Conservation (phyloP, 805 yeast species). For the Starmera pachycereana region DNA sequence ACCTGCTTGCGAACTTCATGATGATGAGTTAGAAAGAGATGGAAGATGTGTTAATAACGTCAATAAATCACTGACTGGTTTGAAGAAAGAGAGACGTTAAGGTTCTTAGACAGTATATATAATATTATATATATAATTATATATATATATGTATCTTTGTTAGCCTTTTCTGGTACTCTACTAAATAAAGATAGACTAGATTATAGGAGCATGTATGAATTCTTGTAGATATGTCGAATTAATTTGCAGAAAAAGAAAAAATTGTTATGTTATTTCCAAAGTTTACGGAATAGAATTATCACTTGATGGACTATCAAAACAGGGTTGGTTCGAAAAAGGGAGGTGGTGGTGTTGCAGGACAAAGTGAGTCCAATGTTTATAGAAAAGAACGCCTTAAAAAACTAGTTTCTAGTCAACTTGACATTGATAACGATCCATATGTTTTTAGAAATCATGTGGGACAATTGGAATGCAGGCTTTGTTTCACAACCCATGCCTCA, state of each 20-base stretch:
- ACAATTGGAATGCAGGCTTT: slow-evolving; percentile 70
- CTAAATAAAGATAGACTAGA: no score
- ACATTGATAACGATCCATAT: slow-evolving; percentile 66
- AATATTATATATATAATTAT: no score
- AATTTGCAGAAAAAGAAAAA: no score
- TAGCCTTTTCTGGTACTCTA: no score
- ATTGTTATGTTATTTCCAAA: no score
- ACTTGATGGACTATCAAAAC: slow-evolving; percentile 74
- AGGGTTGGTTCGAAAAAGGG: slow-evolving; percentile 89
- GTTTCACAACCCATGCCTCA: slow-evolving; percentile 72
- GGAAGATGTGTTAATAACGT: slow-evolving; percentile 20
- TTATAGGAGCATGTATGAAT: no score
- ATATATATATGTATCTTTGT: no score
- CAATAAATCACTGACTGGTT: no score
- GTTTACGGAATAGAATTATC: no score
- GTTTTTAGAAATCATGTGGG: slow-evolving; percentile 81
- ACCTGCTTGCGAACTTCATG: slow-evolving; percentile 52
- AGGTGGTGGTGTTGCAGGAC: slow-evolving; percentile 76
- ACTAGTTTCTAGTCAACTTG: slow-evolving; percentile 36
- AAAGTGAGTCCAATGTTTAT: slow-evolving; percentile 57
- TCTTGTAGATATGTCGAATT: no score
- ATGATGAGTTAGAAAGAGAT: slow-evolving; percentile 48
- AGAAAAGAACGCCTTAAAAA: slow-evolving; percentile 59
- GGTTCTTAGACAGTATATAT: no score
- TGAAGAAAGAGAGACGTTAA: no score